These are phyloP conservation scores for Termitomyces sp. DNA, from an alignment of 1,284 basidiomycete species.

Conservation along the genomic window DNA sequence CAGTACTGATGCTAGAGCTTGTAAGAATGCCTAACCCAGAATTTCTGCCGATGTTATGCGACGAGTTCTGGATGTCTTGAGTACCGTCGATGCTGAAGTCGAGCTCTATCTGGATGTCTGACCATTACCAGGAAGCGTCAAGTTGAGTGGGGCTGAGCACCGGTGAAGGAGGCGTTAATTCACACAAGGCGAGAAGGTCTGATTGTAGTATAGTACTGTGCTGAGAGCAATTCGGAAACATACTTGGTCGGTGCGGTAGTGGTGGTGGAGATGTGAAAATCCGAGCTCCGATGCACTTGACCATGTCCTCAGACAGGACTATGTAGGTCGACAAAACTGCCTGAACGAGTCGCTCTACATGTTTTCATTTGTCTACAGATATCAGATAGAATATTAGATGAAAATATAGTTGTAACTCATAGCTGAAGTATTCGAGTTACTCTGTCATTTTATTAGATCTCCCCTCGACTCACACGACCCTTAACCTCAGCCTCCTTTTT, in stretches of 20 bases:
- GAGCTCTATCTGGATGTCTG: slow-evolving; percentile 51
- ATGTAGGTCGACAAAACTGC: not conserved
- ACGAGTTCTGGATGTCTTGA: not conserved
- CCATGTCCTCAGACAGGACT: not conserved
- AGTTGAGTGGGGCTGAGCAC: slow-evolving; percentile 38
- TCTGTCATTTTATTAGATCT: slow-evolving; percentile 1
- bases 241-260: not conserved
- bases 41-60: not conserved
- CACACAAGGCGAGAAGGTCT: slow-evolving; percentile 37
- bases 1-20: slow-evolving; percentile 12
- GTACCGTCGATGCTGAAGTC: slow-evolving; percentile 11
- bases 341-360: no score
- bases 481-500: slow-evolving; percentile 25
- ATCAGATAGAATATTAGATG: not conserved
- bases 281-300: not conserved
- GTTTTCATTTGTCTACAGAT: not conserved
- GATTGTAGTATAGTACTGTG: slow-evolving; percentile 26
- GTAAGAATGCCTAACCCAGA: slow-evolving; percentile 2
- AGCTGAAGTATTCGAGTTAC: not conserved
- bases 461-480: slow-evolving; percentile 12
- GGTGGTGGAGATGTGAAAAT: not conserved
- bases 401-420: no score
- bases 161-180: slow-evolving; percentile 45
- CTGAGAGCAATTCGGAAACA: slow-evolving; percentile 5
- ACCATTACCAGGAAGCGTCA: slow-evolving; percentile 39